Evolutionary conservation across 2,329 filamentous ascomycete species (phyloP).

Genomic region (Colletotrichum shisoi): DNA sequence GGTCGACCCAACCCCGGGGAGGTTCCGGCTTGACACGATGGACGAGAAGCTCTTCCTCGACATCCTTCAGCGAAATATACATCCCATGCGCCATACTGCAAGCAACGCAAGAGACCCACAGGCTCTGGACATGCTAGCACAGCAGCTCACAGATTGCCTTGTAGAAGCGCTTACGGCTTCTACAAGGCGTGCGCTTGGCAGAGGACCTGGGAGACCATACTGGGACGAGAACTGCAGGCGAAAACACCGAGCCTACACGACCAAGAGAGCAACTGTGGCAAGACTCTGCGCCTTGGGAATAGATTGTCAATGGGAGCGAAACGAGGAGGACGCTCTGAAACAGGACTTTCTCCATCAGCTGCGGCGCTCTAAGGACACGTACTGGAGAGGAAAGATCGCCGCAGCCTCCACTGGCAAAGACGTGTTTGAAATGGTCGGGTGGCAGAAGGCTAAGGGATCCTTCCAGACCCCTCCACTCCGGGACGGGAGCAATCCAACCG

Average conservation of each 20-base stretch:
- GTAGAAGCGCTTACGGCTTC: constrained; percentile 4
- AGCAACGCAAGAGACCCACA: background rate
- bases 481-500: background rate
- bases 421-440: background rate
- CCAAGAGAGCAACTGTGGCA: background rate
- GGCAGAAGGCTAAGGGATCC: background rate
- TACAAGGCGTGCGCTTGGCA: background rate
- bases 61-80: background rate
- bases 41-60: background rate
- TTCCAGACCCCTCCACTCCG: background rate
- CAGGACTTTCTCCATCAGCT: background rate
- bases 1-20: background rate
- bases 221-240: background rate
- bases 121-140: background rate
- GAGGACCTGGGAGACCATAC: background rate
- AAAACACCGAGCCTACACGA: background rate
- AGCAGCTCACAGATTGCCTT: constrained; percentile 6
- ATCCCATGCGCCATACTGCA: background rate
- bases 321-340: background rate
- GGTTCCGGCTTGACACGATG: constrained; percentile 6
- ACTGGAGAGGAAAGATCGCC: background rate
- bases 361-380: background rate
- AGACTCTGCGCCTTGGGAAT: background rate
- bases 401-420: background rate
- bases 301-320: background rate